Conservation (phyloP, 805 yeast genomes). For the Wickerhamiella cacticola region DNA sequence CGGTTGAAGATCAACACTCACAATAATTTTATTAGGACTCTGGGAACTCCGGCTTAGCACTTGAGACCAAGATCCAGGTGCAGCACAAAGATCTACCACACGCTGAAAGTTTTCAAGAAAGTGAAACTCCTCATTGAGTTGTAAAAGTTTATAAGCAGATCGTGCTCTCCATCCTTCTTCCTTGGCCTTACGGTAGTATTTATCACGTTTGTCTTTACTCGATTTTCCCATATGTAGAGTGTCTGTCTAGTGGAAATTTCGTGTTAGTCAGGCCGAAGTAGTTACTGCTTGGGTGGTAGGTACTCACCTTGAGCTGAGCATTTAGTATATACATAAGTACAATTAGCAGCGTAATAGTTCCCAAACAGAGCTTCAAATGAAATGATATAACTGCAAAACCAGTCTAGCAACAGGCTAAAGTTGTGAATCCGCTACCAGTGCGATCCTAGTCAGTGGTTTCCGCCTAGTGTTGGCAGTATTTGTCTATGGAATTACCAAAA, state of each 20-base stretch:
- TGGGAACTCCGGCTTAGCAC: constrained; percentile 59
- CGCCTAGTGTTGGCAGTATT: too few relatives aligned
- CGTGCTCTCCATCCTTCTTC: constrained; percentile 98
- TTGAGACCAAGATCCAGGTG: constrained; percentile 86
- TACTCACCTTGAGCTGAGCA: too few relatives aligned
- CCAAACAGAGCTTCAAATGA: too few relatives aligned
- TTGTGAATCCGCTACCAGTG: too few relatives aligned
- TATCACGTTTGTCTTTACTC: constrained; percentile 87
- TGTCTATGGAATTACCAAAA: too few relatives aligned
- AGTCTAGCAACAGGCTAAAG: too few relatives aligned
- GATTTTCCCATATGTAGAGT: constrained; percentile 65
- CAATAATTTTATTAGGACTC: constrained; percentile 49
- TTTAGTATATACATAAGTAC: background rate
- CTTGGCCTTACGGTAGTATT: constrained; percentile 77
- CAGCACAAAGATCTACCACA: constrained; percentile 76
- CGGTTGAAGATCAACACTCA: constrained; percentile 93
- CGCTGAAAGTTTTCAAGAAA: constrained; percentile 58
- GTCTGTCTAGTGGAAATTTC: background rate
- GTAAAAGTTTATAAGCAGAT: constrained; percentile 87
- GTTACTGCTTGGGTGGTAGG: too few relatives aligned
- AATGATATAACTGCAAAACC: too few relatives aligned
- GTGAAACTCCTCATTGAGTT: constrained; percentile 80
- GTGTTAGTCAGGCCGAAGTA: background rate
- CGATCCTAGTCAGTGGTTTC: too few relatives aligned
- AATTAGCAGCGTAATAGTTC: too few relatives aligned